These are phyloP conservation scores for Blastomyces percursus DNA, from an alignment of 2,329 filamentous ascomycete genomes.

Conservation along the genomic window DNA sequence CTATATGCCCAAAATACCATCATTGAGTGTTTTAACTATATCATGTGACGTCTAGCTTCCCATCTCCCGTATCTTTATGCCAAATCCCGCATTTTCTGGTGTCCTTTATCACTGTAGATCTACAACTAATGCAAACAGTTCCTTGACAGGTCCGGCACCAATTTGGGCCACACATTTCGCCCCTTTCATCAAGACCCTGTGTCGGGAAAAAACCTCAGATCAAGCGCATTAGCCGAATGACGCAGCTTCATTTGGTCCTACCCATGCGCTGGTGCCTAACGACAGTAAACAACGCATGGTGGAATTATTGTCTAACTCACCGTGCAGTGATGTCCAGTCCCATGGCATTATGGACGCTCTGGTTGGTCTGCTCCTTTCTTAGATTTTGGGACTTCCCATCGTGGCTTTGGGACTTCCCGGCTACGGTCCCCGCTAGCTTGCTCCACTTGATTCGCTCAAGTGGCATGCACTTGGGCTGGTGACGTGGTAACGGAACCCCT, in stretches of 20 bases:
- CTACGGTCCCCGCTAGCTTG: too few relatives aligned
- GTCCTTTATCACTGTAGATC: neutral
- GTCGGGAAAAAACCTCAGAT: neutral
- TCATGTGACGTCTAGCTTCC: constrained; percentile 1
- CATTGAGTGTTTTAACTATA: neutral
- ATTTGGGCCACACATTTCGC: neutral
- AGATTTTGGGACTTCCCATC: too few relatives aligned
- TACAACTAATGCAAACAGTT: neutral
- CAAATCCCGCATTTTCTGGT: neutral
- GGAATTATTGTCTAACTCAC: too few relatives aligned
- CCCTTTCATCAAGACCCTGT: neutral
- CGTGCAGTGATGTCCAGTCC: too few relatives aligned
- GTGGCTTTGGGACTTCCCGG: too few relatives aligned
- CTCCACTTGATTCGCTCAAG: too few relatives aligned
- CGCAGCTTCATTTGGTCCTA: neutral
- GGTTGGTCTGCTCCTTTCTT: too few relatives aligned
- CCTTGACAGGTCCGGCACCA: neutral
- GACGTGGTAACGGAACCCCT: too few relatives aligned
- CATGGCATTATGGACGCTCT: too few relatives aligned
- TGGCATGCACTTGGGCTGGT: too few relatives aligned
- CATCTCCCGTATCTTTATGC: too few relatives aligned
- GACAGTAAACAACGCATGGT: too few relatives aligned
- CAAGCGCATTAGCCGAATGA: neutral
- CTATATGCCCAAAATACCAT: neutral
- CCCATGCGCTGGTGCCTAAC: neutral